Percentiles rank a stretch among this genome's conserved stretches.
Evolutionary conservation across 2,329 filamentous ascomycete species (phyloP).

Genomic region (Diaporthe citrichinensis): DNA sequence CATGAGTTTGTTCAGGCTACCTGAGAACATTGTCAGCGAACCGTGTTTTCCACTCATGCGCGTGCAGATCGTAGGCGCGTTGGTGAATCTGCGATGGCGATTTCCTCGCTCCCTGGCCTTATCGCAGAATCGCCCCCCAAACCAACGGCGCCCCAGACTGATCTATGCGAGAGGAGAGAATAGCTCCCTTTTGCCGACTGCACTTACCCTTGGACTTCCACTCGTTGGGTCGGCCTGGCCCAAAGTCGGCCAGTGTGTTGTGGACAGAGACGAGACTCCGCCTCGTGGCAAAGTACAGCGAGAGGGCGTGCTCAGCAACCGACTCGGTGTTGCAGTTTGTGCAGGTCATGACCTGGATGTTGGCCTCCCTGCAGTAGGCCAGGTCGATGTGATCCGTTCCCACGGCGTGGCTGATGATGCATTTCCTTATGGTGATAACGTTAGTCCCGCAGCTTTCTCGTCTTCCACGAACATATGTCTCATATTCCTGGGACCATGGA

Average conservation of each 20-base stretch:
- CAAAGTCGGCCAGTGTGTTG: conserved; percentile 42
- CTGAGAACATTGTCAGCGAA: neutral
- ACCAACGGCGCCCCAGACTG: neutral
- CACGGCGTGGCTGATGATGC: conserved; percentile 45
- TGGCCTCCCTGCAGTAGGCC: conserved; percentile 42
- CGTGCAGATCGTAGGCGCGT: neutral
- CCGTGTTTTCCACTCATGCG: neutral
- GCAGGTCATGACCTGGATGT: conserved; percentile 45
- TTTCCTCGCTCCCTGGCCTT: too few species aligned
- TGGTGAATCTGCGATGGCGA: too few species aligned
- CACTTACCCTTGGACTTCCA: conserved; percentile 38
- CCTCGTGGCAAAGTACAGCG: conserved; percentile 46
- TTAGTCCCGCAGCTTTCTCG: neutral
- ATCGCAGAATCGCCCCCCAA: neutral
- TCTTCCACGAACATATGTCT: too few species aligned
- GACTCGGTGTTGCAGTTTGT: conserved; percentile 44
- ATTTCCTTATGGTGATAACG: conserved; percentile 39
- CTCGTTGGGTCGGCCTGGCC: conserved; percentile 34
- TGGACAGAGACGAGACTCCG: conserved; percentile 44
- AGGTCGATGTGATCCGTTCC: conserved; percentile 47
- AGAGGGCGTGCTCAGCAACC: conserved; percentile 46
- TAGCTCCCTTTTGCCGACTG: neutral
- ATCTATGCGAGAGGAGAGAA: neutral
- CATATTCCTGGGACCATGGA: neutral
- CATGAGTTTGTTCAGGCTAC: conserved; percentile 34